phyloP scores from a whole-genome alignment of 176 grass and related monocot genomes.

The Urochloa ruziziensis region DNA sequence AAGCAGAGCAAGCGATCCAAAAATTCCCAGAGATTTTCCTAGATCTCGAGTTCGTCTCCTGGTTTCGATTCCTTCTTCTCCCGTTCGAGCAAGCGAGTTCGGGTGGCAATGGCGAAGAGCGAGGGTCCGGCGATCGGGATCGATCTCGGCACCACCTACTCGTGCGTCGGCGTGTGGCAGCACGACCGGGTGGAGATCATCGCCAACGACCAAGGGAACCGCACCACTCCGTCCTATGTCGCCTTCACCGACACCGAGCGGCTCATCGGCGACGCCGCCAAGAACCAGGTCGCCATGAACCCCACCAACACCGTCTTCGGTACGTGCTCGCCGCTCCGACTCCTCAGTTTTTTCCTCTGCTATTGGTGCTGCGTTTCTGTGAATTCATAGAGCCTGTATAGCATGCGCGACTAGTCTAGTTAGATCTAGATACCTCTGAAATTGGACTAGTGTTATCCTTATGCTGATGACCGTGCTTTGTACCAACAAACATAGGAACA shows the following conservation, averaged over 20 bases:
- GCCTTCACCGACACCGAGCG: conserved; percentile 80
- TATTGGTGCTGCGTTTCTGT: neutral
- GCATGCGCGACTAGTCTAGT: neutral
- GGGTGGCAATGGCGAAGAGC: conserved; percentile 48
- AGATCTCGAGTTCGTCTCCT: neutral
- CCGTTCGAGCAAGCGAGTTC: neutral
- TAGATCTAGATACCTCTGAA: neutral
- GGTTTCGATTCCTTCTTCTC: neutral
- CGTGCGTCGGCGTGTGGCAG: conserved; percentile 87
- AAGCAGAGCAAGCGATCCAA: conserved; percentile 6
- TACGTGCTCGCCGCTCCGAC: conserved; percentile 18
- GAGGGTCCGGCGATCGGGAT: conserved; percentile 77
- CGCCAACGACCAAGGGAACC: conserved; percentile 89
- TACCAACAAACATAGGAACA: neutral
- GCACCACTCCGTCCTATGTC: conserved; percentile 80
- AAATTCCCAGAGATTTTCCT: neutral
- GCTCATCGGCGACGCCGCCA: conserved; percentile 81
- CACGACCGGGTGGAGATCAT: conserved; percentile 89
- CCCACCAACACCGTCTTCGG: conserved; percentile 90
- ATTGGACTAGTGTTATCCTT: neutral
- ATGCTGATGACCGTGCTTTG: neutral
- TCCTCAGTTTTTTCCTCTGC: neutral
- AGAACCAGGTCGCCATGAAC: conserved; percentile 98
- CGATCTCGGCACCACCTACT: conserved; percentile 82
- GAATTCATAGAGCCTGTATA: neutral